These are phyloP conservation scores for Arthrinium phaeospermum DNA, from an alignment of 2,329 filamentous ascomycete species.

Conservation along the genomic window DNA sequence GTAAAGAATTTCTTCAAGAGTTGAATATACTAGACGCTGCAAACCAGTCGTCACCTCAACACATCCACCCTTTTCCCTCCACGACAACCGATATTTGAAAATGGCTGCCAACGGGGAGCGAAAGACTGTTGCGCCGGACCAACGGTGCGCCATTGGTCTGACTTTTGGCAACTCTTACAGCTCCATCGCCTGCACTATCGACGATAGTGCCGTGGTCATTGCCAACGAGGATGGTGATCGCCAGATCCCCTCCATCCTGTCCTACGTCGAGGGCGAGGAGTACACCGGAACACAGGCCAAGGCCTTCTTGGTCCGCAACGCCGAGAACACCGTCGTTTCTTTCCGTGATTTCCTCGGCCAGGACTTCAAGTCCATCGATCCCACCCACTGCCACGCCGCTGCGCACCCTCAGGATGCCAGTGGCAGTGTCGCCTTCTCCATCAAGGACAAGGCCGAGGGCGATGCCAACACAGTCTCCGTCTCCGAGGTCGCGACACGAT, in stretches of 20 bases:
- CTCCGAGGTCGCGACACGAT: slow-evolving; percentile 82
- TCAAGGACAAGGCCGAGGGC: slow-evolving; percentile 75
- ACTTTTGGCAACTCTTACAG: slow-evolving; percentile 98
- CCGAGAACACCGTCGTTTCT: slow-evolving; percentile 90
- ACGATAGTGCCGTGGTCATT: slow-evolving; percentile 96
- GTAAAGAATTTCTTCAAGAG: slow-evolving; percentile 12
- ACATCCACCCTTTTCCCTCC: background rate
- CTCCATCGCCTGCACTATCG: slow-evolving; percentile 90
- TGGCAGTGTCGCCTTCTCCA: slow-evolving; percentile 77
- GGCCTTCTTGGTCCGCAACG: slow-evolving; percentile 88
- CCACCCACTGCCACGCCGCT: slow-evolving; percentile 90
- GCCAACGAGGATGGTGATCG: slow-evolving; percentile 99
- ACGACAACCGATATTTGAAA: slow-evolving; percentile 6
- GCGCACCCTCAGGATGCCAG: slow-evolving; percentile 83
- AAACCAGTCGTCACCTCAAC: slow-evolving; percentile 5
- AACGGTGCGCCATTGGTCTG: slow-evolving; percentile 84
- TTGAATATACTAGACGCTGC: slow-evolving; percentile 10
- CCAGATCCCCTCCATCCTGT: slow-evolving; percentile 93
- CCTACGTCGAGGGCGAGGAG: slow-evolving; percentile 94
- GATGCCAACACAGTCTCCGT: slow-evolving; percentile 74
- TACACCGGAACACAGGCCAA: slow-evolving; percentile 97
- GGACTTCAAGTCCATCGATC: slow-evolving; percentile 98
- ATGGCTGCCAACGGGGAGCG: slow-evolving; percentile 55
- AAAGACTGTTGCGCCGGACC: slow-evolving; percentile 56
- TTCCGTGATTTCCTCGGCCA: slow-evolving; percentile 96